Conservation (phyloP, 2,329 filamentous ascomycete species). For the Penicillium sp. region DNA sequence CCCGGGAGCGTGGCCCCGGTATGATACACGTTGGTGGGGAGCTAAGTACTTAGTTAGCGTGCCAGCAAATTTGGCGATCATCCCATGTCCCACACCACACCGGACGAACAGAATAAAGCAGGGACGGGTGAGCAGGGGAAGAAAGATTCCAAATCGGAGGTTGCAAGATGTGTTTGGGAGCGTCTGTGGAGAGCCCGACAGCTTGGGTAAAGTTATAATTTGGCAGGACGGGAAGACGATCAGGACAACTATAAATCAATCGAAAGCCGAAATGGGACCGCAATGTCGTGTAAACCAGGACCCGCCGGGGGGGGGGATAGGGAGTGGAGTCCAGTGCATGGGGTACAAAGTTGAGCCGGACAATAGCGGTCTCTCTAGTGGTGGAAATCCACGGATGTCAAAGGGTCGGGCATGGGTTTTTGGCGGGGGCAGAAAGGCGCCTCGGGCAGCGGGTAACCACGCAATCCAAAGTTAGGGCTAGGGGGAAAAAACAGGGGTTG, state of each 20-base stretch:
- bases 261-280: slow-evolving; percentile 17
- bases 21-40: slow-evolving; percentile 6
- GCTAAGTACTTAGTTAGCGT: slow-evolving; percentile 9
- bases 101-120: slow-evolving; percentile 1
- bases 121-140: not conserved
- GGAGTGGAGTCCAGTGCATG: slow-evolving; percentile 18
- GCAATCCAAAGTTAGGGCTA: not conserved
- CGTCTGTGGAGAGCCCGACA: slow-evolving; percentile 29
- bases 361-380: slow-evolving; percentile 9
- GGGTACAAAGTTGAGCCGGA: slow-evolving; percentile 21
- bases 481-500: not conserved
- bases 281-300: slow-evolving; percentile 14
- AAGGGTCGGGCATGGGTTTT: slow-evolving; percentile 6
- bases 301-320: slow-evolving; percentile 6
- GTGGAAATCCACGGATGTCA: slow-evolving; percentile 10
- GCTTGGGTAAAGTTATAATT: slow-evolving; percentile 39
- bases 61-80: slow-evolving; percentile 4
- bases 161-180: not conserved
- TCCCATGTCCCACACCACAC: slow-evolving; percentile 13
- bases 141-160: not conserved
- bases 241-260: slow-evolving; percentile 29
- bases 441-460: not conserved
- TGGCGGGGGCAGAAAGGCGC: slow-evolving; percentile 4
- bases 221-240: slow-evolving; percentile 32
- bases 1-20: not conserved